Conservation (phyloP, 805 yeast genomes). For the Priceomyces melissophilus region DNA sequence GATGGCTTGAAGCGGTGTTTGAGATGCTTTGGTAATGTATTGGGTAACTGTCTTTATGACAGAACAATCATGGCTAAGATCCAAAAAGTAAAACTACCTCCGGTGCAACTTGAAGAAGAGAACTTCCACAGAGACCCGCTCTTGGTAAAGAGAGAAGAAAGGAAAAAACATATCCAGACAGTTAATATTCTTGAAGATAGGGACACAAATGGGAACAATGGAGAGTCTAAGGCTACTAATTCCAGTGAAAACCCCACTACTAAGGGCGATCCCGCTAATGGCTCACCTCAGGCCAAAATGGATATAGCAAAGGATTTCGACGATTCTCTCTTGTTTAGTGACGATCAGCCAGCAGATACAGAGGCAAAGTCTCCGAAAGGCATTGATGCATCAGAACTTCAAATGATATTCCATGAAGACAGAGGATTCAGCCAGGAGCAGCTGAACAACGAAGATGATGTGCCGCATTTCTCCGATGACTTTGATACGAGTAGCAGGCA, state of each 20-base stretch:
- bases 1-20: slow-evolving; percentile 79
- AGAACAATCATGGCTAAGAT: slow-evolving; percentile 57
- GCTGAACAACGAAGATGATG: slow-evolving; percentile 4
- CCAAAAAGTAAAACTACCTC: slow-evolving; percentile 37
- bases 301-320: slow-evolving; percentile 29
- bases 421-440: slow-evolving; percentile 7
- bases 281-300: neutral
- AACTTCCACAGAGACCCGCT: slow-evolving; percentile 38
- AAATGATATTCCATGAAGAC: slow-evolving; percentile 16
- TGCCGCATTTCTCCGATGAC: neutral
- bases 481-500: neutral
- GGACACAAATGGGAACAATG: no score
- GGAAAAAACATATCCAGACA: slow-evolving; percentile 9
- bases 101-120: slow-evolving; percentile 24
- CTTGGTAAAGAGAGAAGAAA: slow-evolving; percentile 25
- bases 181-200: slow-evolving; percentile 5
- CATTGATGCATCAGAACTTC: slow-evolving; percentile 23
- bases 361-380: slow-evolving; percentile 10
- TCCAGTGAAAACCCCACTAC: no score
- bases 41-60: slow-evolving; percentile 84
- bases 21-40: slow-evolving; percentile 72
- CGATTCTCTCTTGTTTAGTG: slow-evolving; percentile 40
- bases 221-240: no score
- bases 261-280: no score
- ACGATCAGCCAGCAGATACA: slow-evolving; percentile 22